phyloP scores from a whole-genome alignment of 345 rosid genomes.

The Eucalyptus marginata region DNA sequence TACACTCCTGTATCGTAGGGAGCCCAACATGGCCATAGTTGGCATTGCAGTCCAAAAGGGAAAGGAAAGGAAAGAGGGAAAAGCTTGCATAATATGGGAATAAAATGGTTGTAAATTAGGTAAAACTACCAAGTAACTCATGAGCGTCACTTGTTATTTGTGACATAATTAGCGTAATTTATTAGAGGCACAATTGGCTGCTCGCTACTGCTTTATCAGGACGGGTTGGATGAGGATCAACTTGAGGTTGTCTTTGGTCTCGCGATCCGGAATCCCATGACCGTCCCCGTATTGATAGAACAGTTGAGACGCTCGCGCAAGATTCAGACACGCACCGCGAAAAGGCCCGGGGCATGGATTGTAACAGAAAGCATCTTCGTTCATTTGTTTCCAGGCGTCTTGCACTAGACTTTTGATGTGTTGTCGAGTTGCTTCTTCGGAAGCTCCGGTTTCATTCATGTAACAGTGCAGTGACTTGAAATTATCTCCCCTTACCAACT shows the following conservation, averaged over 20 bases:
- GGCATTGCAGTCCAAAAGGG: background rate
- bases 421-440: background rate
- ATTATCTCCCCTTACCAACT: constrained; percentile 3
- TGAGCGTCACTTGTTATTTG: background rate
- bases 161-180: background rate
- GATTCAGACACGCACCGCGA: background rate
- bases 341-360: background rate
- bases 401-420: background rate
- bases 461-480: constrained; percentile 2
- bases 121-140: background rate
- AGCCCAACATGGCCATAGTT: background rate
- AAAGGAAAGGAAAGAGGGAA: background rate
- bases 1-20: background rate
- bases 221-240: background rate
- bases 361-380: background rate
- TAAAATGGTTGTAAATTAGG: background rate
- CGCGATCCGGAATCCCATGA: background rate
- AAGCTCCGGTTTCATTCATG: constrained; percentile 2
- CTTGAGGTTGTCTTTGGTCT: background rate
- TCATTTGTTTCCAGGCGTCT: constrained; percentile 4
- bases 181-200: background rate
- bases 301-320: background rate
- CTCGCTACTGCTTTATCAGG: background rate
- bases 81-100: background rate
- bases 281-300: constrained; percentile 3